Evolutionary conservation across 1,284 basidiomycete species (phyloP).

Genomic region (Ustilago tritici): DNA sequence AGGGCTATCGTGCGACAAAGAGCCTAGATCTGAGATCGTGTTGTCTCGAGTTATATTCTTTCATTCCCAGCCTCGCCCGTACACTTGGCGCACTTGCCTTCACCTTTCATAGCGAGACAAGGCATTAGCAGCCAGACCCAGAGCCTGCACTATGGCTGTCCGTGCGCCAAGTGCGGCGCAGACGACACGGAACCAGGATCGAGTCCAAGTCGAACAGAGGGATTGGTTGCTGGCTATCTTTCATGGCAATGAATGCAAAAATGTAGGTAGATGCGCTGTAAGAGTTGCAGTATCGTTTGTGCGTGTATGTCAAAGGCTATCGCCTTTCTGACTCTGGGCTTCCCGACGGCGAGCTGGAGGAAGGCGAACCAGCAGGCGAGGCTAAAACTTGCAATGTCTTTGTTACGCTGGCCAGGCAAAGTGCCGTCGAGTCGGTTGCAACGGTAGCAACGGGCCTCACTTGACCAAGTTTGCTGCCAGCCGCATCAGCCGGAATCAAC

Average conservation of each 20-base stretch:
- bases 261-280: background rate
- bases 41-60: slow-evolving; percentile 8
- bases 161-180: background rate
- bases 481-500: slow-evolving; percentile 32
- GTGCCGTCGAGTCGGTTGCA: slow-evolving; percentile 2
- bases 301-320: background rate
- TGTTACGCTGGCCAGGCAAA: slow-evolving; percentile 22
- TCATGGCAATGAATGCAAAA: no score
- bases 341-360: background rate
- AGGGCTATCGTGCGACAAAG: background rate
- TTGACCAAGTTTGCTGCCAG: slow-evolving; percentile 8
- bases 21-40: background rate
- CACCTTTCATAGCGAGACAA: background rate
- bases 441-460: slow-evolving; percentile 3
- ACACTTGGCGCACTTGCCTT: background rate
- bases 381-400: slow-evolving; percentile 22
- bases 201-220: background rate
- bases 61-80: slow-evolving; percentile 4
- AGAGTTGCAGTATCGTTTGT: background rate
- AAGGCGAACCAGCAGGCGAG: slow-evolving; percentile 17
- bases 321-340: slow-evolving; percentile 1
- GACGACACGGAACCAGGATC: background rate
- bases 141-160: background rate
- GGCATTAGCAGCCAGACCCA: background rate
- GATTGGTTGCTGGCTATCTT: background rate